phyloP scores from a whole-genome alignment of 2,329 filamentous ascomycete species.

The Teratosphaeria epicoccoides region DNA sequence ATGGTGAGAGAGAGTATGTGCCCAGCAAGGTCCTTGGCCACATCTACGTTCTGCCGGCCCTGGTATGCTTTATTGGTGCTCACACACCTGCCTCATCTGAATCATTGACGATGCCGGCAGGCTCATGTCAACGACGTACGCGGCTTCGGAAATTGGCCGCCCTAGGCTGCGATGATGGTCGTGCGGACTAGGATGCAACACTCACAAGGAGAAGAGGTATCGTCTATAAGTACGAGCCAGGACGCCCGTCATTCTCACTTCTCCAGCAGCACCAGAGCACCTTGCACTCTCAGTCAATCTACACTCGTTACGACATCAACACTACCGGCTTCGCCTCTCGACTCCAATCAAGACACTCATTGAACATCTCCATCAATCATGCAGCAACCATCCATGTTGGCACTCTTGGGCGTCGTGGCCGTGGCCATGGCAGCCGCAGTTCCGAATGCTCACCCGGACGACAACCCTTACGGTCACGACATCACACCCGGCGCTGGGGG shows the following conservation, averaged over 20 bases:
- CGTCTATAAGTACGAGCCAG: not conserved
- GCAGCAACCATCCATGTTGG: not conserved
- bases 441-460: not conserved
- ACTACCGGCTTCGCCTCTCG: no score
- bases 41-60: not conserved
- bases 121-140: not conserved
- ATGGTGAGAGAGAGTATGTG: not conserved
- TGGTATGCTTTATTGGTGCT: not conserved
- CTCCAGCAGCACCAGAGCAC: not conserved
- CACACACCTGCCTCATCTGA: not conserved
- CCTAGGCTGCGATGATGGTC: not conserved
- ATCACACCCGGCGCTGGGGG: no score
- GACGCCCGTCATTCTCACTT: not conserved
- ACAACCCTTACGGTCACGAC: not conserved
- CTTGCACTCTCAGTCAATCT: not conserved
- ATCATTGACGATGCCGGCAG: not conserved
- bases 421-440: not conserved
- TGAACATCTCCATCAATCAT: not conserved
- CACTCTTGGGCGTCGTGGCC: not conserved
- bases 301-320: not conserved
- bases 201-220: not conserved
- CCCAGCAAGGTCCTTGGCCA: not conserved
- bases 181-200: no score
- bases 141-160: not conserved
- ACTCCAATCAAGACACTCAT: no score